Percentiles rank a stretch among this genome's conserved stretches.
These are phyloP conservation scores for Talinum fruticosum DNA, from an alignment of 148 eudicot genomes.

Conservation along the genomic window DNA sequence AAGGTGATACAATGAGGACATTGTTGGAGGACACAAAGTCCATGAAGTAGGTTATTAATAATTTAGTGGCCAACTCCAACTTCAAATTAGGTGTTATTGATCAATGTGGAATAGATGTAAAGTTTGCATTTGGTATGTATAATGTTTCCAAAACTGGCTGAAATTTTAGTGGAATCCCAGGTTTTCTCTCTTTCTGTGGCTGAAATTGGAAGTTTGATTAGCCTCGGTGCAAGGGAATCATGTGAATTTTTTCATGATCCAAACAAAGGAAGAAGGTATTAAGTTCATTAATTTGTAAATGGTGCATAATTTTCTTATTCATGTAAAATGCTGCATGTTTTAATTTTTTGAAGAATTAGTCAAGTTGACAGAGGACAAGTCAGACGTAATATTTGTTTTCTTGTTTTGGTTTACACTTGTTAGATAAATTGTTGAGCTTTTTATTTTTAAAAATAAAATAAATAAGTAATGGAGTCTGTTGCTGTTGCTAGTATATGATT, in stretches of 20 bases:
- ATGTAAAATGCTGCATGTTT: not conserved
- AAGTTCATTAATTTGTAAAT: constrained; percentile 1
- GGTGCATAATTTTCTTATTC: not conserved
- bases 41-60: not conserved
- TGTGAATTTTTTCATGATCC: constrained; percentile 99
- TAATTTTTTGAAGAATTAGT: not conserved
- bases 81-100: not conserved
- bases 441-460: too few relatives aligned
- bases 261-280: constrained; percentile 79
- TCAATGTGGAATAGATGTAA: not conserved
- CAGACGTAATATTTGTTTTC: not conserved
- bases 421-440: not conserved
- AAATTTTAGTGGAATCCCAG: constrained; percentile 34
- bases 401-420: too few relatives aligned
- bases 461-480: not conserved
- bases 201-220: constrained; percentile 79
- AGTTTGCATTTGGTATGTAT: not conserved
- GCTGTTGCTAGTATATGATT: not conserved
- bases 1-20: not conserved
- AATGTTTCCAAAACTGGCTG: constrained; percentile 1
- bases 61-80: not conserved
- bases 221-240: constrained; percentile 79
- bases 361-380: not conserved
- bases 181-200: constrained; percentile 85
- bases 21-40: not conserved